Percentiles rank a stretch among this genome's conserved stretches.
These are phyloP conservation scores for Mycena capillaripes DNA, from an alignment of 768 basidiomycete genomes.

Conservation along the genomic window DNA sequence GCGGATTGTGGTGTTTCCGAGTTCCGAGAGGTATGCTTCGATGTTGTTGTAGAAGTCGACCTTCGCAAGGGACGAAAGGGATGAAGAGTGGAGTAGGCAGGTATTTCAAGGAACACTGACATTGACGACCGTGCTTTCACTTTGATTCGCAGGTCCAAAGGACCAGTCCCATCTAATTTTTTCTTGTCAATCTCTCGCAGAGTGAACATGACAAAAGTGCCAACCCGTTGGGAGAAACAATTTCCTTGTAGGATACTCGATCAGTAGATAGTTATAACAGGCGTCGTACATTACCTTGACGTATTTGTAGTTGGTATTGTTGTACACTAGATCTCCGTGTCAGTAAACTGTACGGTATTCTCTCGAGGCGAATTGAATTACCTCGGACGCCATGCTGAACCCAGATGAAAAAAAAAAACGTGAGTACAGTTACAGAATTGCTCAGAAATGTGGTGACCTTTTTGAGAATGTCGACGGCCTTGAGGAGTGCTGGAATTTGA, in stretches of 20 bases:
- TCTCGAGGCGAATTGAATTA: neutral
- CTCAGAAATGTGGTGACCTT: neutral
- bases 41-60: slow-evolving; percentile 38
- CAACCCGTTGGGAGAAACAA: slow-evolving; percentile 36
- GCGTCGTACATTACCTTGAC: slow-evolving; percentile 14
- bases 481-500: slow-evolving; percentile 35
- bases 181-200: neutral
- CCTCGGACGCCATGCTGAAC: slow-evolving; percentile 34
- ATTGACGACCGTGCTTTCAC: slow-evolving; percentile 35
- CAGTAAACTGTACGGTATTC: neutral
- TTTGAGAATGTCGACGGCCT: slow-evolving; percentile 33
- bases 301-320: slow-evolving; percentile 36
- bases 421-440: neutral
- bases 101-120: neutral
- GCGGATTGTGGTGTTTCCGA: slow-evolving; percentile 36
- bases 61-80: neutral
- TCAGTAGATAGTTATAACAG: no score
- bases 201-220: neutral
- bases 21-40: slow-evolving; percentile 34
- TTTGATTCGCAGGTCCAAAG: slow-evolving; percentile 33
- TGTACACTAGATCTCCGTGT: slow-evolving; percentile 25
- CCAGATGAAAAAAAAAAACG: neutral
- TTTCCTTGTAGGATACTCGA: no score
- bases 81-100: no score
- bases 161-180: slow-evolving; percentile 38